Evolutionary conservation across 2,329 filamentous ascomycete species (phyloP).

Genomic region (Colletotrichum siamense): DNA sequence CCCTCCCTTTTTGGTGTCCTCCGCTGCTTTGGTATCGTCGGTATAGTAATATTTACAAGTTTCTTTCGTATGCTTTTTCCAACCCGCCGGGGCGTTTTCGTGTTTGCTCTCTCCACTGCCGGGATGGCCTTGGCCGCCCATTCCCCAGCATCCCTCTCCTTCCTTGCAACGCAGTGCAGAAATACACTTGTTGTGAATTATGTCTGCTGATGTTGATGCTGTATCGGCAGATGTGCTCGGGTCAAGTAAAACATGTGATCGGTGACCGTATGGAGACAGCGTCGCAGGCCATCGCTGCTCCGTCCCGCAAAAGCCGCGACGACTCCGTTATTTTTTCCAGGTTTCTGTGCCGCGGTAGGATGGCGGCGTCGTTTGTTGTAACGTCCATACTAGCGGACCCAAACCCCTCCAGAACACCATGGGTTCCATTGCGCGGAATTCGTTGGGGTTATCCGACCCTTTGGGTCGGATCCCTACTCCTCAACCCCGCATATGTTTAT

Average conservation of each 20-base stretch:
- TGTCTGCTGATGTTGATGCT: background rate
- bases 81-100: background rate
- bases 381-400: background rate
- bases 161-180: background rate
- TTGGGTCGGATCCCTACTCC: background rate
- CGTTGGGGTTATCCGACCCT: background rate
- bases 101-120: background rate
- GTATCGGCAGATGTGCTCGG: background rate
- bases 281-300: background rate
- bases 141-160: background rate
- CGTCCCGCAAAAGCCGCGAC: background rate
- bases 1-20: slow-evolving; percentile 2
- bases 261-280: background rate
- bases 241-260: background rate
- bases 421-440: background rate
- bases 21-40: slow-evolving; percentile 18
- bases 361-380: background rate
- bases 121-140: background rate
- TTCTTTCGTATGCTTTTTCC: background rate
- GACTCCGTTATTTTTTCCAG: background rate
- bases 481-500: background rate
- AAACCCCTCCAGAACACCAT: background rate
- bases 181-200: background rate
- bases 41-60: slow-evolving; percentile 12
- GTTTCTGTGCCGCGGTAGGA: background rate